Conservation (phyloP, 805 yeast genomes). For the Candida railenensis region DNA sequence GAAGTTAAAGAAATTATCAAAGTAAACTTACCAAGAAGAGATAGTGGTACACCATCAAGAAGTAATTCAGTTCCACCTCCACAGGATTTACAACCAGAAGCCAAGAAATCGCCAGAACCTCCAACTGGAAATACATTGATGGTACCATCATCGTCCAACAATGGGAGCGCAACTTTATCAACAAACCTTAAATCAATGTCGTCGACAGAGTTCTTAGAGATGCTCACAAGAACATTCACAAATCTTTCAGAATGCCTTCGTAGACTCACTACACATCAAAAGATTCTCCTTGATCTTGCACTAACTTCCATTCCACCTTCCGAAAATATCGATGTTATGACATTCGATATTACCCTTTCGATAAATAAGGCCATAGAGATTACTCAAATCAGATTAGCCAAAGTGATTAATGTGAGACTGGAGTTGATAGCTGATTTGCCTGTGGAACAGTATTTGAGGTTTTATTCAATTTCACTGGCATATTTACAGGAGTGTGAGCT, state of each 20-base stretch:
- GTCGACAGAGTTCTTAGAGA: conserved; percentile 70
- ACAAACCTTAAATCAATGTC: conserved; percentile 62
- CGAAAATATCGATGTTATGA: conserved; percentile 43
- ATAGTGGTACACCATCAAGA: conserved; percentile 28
- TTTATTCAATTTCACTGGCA: conserved; percentile 63
- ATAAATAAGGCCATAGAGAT: conserved; percentile 67
- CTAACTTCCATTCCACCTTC: conserved; percentile 30
- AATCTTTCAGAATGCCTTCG: conserved; percentile 70
- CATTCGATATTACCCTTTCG: conserved; percentile 64
- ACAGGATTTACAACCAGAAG: not conserved
- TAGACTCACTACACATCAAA: conserved; percentile 76
- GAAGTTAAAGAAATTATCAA: conserved; percentile 77
- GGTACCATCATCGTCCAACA: conserved; percentile 5
- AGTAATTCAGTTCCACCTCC: conserved; percentile 27
- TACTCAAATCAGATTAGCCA: conserved; percentile 74
- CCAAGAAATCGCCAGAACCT: not conserved
- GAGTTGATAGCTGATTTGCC: conserved; percentile 62
- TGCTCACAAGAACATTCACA: conserved; percentile 61
- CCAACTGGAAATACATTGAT: not conserved
- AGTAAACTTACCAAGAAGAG: conserved; percentile 50
- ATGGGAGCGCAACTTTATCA: conserved; percentile 20
- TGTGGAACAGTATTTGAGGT: conserved; percentile 60
- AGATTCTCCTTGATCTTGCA: conserved; percentile 70
- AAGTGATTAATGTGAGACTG: conserved; percentile 73
- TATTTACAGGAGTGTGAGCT: conserved; percentile 84